Conservation (phyloP, 306 rosid genomes). For the Hippophae rhamnoides region DNA sequence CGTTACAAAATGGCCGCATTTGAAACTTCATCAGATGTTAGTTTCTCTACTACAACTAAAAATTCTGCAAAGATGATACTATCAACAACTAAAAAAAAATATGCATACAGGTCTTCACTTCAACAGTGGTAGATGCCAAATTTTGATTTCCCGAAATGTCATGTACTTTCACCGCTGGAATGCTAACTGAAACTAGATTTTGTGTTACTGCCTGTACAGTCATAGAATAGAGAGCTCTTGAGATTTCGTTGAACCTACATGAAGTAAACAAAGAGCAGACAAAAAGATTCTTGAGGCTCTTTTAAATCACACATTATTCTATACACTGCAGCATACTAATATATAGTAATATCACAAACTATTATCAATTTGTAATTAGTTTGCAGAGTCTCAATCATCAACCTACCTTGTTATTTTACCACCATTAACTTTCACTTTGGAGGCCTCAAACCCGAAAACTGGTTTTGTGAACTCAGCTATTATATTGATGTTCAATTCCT, state of each 20-base stretch:
- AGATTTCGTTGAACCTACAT: slow-evolving; percentile 44
- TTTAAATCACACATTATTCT: slow-evolving; percentile 2
- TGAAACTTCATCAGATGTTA: neutral
- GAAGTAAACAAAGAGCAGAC: slow-evolving; percentile 3
- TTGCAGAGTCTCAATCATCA: slow-evolving; percentile 14
- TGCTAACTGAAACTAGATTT: slow-evolving; percentile 35
- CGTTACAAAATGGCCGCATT: neutral
- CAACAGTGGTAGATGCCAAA: slow-evolving; percentile 55
- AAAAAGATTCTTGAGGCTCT: neutral
- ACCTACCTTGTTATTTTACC: slow-evolving; percentile 63
- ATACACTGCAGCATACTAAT: neutral
- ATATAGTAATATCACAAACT: neutral
- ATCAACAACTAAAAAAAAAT: slow-evolving; percentile 3
- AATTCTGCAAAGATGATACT: slow-evolving; percentile 2
- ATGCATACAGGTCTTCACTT: slow-evolving; percentile 46
- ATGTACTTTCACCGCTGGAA: slow-evolving; percentile 49
- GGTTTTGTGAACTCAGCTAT: slow-evolving; percentile 64
- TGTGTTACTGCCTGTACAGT: slow-evolving; percentile 30
- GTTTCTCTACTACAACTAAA: neutral
- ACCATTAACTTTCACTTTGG: slow-evolving; percentile 38
- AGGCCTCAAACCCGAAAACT: slow-evolving; percentile 52
- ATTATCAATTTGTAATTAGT: slow-evolving; percentile 6
- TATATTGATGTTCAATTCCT: slow-evolving; percentile 33
- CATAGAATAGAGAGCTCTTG: slow-evolving; percentile 60
- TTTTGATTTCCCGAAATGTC: slow-evolving; percentile 67